Evolutionary conservation across 805 yeast genomes (phyloP).

Genomic region (Alloascoidea africana): DNA sequence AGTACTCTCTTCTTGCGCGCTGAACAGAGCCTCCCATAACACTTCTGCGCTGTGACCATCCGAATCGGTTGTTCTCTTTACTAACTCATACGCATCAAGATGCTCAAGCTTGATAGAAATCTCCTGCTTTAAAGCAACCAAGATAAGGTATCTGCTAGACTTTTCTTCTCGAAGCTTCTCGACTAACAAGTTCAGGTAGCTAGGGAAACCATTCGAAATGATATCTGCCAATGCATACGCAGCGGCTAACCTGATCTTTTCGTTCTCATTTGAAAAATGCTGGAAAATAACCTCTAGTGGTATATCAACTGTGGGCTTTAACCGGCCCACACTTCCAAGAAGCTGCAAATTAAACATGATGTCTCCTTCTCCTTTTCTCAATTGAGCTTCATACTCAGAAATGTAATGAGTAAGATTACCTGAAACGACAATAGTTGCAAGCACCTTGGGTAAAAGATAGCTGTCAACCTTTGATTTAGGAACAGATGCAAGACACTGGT

Average conservation of each 20-base stretch:
- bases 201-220: slow-evolving; percentile 22
- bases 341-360: slow-evolving; percentile 24
- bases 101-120: slow-evolving; percentile 5
- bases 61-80: slow-evolving; percentile 10
- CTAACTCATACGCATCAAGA: slow-evolving; percentile 12
- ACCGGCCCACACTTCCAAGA: slow-evolving; percentile 33
- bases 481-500: slow-evolving; percentile 3
- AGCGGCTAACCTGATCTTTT: slow-evolving; percentile 26
- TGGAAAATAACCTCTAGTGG: slow-evolving; percentile 22
- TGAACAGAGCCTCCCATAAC: slow-evolving; percentile 10
- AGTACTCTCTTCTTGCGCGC: slow-evolving; percentile 5
- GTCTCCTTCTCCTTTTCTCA: slow-evolving; percentile 9
- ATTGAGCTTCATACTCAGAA: slow-evolving; percentile 8
- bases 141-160: slow-evolving; percentile 12
- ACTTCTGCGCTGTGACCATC: slow-evolving; percentile 8
- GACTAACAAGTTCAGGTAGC: slow-evolving; percentile 25
- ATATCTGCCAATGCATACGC: slow-evolving; percentile 39
- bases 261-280: slow-evolving; percentile 20
- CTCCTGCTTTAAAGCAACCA: slow-evolving; percentile 18
- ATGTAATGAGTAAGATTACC: slow-evolving; percentile 13
- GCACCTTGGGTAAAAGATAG: slow-evolving; percentile 7
- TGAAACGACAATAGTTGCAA: slow-evolving; percentile 9
- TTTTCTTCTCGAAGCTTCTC: slow-evolving; percentile 12
- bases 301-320: slow-evolving; percentile 16
- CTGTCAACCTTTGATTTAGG: too few species aligned